phyloP scores from a whole-genome alignment of 2,329 filamentous ascomycete species.

The Huntiella abstrusa region DNA sequence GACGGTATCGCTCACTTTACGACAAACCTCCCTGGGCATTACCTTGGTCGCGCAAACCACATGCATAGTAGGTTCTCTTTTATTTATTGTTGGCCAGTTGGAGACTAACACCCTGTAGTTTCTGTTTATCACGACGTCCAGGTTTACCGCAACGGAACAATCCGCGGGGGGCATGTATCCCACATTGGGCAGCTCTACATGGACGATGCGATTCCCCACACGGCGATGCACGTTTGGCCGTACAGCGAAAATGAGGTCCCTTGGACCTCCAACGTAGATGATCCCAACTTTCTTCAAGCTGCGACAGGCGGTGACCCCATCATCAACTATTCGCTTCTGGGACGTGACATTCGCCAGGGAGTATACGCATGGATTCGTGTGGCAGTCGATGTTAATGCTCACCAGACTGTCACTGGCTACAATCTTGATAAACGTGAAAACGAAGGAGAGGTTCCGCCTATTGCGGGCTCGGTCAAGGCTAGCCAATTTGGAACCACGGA shows the following conservation, averaged over 20 bases:
- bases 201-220: conserved; percentile 34
- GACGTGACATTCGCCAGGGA: conserved; percentile 31
- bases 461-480: not conserved
- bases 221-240: conserved; percentile 30
- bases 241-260: conserved; percentile 28
- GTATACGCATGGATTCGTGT: conserved; percentile 36
- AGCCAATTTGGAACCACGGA: not conserved
- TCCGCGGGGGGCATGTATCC: conserved; percentile 24
- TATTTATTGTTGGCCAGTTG: not conserved
- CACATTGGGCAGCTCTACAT: conserved; percentile 49
- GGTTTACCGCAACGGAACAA: conserved; percentile 18
- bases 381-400: conserved; percentile 24
- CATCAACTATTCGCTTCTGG: conserved; percentile 37
- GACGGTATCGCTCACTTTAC: conserved; percentile 26
- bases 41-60: conserved; percentile 26
- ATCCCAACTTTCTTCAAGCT: conserved; percentile 30
- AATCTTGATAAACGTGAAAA: not conserved
- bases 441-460: not conserved
- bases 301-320: conserved; percentile 34
- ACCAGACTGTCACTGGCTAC: conserved; percentile 12
- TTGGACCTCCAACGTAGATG: conserved; percentile 32
- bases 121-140: conserved; percentile 22
- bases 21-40: conserved; percentile 27
- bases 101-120: conserved; percentile 12
- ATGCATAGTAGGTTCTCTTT: conserved; percentile 23